Evolutionary conservation across 768 basidiomycete species (phyloP), one percentile per base, ranked within the genome.

Genomic region (Boletus barrowsii): DNA sequence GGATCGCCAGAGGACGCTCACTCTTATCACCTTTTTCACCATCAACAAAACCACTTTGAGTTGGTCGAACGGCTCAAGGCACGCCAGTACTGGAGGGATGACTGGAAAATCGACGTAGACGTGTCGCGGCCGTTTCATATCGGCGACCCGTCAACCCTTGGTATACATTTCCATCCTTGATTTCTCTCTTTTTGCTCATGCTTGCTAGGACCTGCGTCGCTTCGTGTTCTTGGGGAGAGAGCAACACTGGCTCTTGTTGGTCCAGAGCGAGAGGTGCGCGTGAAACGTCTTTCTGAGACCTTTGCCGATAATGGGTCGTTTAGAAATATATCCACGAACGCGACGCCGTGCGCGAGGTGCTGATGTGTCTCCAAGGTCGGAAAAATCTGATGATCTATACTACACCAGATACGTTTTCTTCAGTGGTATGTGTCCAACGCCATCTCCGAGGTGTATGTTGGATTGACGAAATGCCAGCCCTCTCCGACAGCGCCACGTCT

Each of bases 351-450:
- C 80, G 90, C 4, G 91, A 93, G 61, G 74, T 90, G 3, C 73
- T 92, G 13, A 86, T 90, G 68, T 81, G 81, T 30, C 71, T 92
- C 5, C 89, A 92, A 75, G 90, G 91, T 0, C 77, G 79, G 49
- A 78, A 75, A 45, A 90, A 85, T 57, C 71, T 85, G 37, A 68
- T 89, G 60, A 68, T 88, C 9, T 70, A 66, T 29, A 70, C 64
- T 18, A 68, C 68, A 45, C 50, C 65, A 1, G 62, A 67, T 39
- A 65, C 64, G 3, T 72, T 66, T 58, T 63, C 69, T 18, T 76
- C 74, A 22, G 66, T 73, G 22, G 72, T 73, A 51, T 7, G 62
- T 53, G 52, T 47, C 20, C 32, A n/a, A 40, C 29, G 26, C 24
- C 36, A 8, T 42, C 9, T 4, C 20, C 6, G 33, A 24, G 6